These are phyloP conservation scores for Podospora sp. DNA, from an alignment of 495 filamentous ascomycete species.

Conservation along the genomic window DNA sequence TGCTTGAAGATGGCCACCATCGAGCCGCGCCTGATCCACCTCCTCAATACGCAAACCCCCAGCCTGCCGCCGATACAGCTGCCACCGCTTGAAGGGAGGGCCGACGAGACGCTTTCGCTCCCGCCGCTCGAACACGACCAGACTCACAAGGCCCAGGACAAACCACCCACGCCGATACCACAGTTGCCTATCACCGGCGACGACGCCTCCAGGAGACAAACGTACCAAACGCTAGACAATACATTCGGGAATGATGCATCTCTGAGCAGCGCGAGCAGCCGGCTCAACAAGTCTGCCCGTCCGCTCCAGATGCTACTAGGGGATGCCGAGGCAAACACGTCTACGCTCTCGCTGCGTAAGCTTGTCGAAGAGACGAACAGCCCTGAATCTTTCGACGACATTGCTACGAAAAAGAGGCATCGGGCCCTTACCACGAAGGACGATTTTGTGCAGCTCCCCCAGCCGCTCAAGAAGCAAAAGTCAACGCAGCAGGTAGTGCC, in stretches of 20 bases:
- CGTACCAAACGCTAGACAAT: conserved; percentile 21
- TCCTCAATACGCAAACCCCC: conserved; percentile 53
- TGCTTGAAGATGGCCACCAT: conserved; percentile 56
- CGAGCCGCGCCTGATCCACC: conserved; percentile 61
- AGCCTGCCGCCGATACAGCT: conserved; percentile 50
- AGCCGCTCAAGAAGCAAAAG: conserved; percentile 60
- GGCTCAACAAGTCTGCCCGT: conserved; percentile 23
- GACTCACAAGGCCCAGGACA: conserved; percentile 37
- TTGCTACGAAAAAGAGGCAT: conserved; percentile 51
- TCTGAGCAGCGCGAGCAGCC: background rate
- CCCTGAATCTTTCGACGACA: conserved; percentile 37
- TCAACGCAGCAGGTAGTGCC: conserved; percentile 53
- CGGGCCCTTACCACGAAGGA: conserved; percentile 49
- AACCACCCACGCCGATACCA: conserved; percentile 39
- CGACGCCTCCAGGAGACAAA: conserved; percentile 25
- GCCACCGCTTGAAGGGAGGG: conserved; percentile 39
- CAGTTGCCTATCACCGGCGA: conserved; percentile 39
- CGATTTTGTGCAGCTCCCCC: conserved; percentile 58
- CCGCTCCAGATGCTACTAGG: conserved; percentile 37
- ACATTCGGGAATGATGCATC: conserved; percentile 18
- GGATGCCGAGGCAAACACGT: conserved; percentile 33
- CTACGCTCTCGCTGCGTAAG: conserved; percentile 50
- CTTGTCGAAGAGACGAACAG: conserved; percentile 43
- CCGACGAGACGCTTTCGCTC: conserved; percentile 36
- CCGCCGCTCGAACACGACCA: conserved; percentile 52